Base-by-base conservation (phyloP, 2,329 filamentous ascomycete genomes). In the Endoconidiophora polonica region DNA sequence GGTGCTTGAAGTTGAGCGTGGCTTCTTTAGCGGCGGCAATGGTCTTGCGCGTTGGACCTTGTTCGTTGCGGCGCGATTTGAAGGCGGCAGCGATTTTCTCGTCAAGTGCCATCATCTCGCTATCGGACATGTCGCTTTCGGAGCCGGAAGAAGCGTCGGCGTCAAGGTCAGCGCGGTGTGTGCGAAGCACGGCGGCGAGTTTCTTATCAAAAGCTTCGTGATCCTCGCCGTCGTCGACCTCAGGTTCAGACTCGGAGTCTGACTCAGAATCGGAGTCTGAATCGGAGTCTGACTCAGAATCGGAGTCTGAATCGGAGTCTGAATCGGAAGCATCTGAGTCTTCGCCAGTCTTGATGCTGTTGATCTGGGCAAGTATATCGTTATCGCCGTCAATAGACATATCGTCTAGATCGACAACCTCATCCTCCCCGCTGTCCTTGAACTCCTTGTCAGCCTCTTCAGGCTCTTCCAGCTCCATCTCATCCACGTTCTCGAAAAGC, bases 1-100 rank as follows among this genome's bases (percentile, higher is more conserved):
- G 83, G 63, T 86, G 85, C 69, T 98, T 98, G 73, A 98, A 94
- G 65, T 90, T 88, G 59, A 94, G 69, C 60, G 96, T 85, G 18
- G 79, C 86, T 57, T 90, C 83, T 61, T 86, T 91, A 49, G 90
- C 88, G 54, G 90, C 83, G 60, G 86, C 86, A 58, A 83, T 83
- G 60, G 91, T 81, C 64, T 88, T 84, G 67, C 88, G 91, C 60
- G 83, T 81, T 61, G 73, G 80, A 1, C 69, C 67, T 14, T 68
- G 69, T 16, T 58, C 57, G 62, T 86, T 81, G 56, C 76, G 77
- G 45, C 81, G 79, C 56, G 88, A 80, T 56, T 80, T 79, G 71
- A 96, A 93, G 54, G 95, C 86, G 55, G 85, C 84, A 46, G 80
- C 77, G 3, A 98, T 76, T 60, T 90, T 82, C 9, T 76, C 75